Evolutionary conservation across 192 early-diverging fungal genomes (phyloP).

Genomic region (Umbelopsis ramanniana): DNA sequence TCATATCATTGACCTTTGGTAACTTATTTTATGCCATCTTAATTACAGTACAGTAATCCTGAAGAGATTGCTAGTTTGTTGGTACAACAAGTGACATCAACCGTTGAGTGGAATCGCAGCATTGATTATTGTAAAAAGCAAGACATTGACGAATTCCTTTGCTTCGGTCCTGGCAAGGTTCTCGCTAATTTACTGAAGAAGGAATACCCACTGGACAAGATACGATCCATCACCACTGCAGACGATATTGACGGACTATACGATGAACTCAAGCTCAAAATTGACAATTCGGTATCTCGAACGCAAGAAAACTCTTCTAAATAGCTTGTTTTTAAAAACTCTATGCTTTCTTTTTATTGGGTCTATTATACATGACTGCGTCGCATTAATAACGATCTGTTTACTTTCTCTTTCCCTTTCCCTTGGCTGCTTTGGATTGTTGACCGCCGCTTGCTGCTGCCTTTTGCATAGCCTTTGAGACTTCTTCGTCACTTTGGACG

Average conservation of each 20-base stretch:
- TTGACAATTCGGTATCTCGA: constrained; percentile 16
- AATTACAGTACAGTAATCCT: constrained; percentile 34
- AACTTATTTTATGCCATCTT: background rate
- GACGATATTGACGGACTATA: constrained; percentile 7
- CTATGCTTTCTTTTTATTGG: constrained; percentile 22
- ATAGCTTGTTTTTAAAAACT: background rate
- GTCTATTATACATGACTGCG: constrained; percentile 15
- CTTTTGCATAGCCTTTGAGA: constrained; percentile 42
- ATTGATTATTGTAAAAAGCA: constrained; percentile 80
- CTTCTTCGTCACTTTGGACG: constrained; percentile 38
- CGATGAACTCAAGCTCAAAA: constrained; percentile 12
- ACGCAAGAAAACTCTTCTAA: background rate
- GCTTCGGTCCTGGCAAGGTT: constrained; percentile 85
- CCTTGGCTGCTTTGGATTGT: constrained; percentile 20
- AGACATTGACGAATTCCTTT: constrained; percentile 84
- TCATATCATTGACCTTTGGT: background rate
- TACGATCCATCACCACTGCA: constrained; percentile 31
- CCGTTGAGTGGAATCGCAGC: constrained; percentile 90
- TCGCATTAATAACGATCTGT: background rate
- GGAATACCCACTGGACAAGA: constrained; percentile 79
- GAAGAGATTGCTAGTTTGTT: constrained; percentile 70
- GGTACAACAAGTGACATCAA: constrained; percentile 78
- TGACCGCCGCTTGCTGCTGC: constrained; percentile 31
- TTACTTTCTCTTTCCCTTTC: constrained; percentile 40
- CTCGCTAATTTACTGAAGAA: constrained; percentile 88